A percentile compares a stretch with the other conserved stretches of the same genome.
Conservation (phyloP, 108 stramenopile species). For the Aurantiochytrium sp. region DNA sequence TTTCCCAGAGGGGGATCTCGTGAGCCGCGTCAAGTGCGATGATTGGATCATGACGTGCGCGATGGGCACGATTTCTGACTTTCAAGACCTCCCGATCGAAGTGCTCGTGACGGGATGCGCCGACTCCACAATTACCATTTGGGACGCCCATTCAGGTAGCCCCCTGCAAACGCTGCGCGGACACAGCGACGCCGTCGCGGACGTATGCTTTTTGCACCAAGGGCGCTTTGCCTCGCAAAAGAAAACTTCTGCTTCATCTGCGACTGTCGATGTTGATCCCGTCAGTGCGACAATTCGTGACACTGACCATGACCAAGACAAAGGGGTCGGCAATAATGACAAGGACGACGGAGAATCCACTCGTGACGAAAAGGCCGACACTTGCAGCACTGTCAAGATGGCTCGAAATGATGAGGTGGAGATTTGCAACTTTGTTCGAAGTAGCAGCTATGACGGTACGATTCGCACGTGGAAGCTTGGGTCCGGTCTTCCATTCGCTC, state of each 20-base stretch:
- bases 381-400: no score
- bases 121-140: background rate
- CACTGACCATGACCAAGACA: no score
- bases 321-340: no score
- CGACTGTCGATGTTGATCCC: no score
- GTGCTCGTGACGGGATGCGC: background rate
- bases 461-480: constrained; percentile 7
- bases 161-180: background rate
- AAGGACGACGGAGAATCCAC: no score
- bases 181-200: background rate
- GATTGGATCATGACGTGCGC: background rate
- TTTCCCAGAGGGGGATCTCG: background rate
- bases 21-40: background rate
- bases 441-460: background rate
- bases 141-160: background rate
- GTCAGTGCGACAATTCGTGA: no score
- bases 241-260: background rate
- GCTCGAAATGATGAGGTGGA: background rate
- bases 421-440: background rate
- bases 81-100: background rate
- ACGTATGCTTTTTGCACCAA: background rate
- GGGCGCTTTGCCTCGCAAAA: background rate
- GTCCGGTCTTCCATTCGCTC: background rate
- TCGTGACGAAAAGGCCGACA: no score
- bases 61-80: background rate